Conservation (phyloP, 805 yeast species). For the Yamadazyma scolyti region DNA sequence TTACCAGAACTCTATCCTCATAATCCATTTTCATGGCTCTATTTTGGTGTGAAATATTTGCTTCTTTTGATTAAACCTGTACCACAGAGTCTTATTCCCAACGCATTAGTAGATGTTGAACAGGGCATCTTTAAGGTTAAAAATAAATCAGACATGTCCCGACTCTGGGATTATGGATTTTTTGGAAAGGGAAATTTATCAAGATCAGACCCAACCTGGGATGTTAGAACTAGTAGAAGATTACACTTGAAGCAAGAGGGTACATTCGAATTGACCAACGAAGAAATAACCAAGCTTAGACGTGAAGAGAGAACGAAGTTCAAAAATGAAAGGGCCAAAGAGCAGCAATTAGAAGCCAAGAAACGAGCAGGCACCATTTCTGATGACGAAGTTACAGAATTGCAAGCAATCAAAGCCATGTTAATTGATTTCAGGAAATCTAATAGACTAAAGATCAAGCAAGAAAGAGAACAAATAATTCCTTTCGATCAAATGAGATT, state of each 20-base stretch:
- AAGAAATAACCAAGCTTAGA: slow-evolving; percentile 73
- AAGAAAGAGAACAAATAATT: slow-evolving; percentile 7
- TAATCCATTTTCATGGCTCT: slow-evolving; percentile 65
- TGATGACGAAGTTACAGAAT: slow-evolving; percentile 17
- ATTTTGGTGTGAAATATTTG: slow-evolving; percentile 37
- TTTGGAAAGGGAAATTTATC: slow-evolving; percentile 91
- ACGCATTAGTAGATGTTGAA: slow-evolving; percentile 20
- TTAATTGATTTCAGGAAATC: slow-evolving; percentile 17
- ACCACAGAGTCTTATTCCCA: slow-evolving; percentile 20
- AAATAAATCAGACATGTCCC: slow-evolving; percentile 43
- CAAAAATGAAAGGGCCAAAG: slow-evolving; percentile 59
- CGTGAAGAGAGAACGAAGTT: slow-evolving; percentile 69
- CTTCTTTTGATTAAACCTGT: slow-evolving; percentile 15
- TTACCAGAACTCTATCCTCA: slow-evolving; percentile 56
- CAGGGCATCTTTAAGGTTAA: slow-evolving; percentile 36
- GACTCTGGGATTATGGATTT: slow-evolving; percentile 81
- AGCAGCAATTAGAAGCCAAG: slow-evolving; percentile 49
- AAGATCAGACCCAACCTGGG: slow-evolving; percentile 93
- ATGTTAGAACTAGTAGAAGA: slow-evolving; percentile 54
- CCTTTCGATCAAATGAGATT: slow-evolving; percentile 12
- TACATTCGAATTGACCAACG: slow-evolving; percentile 26
- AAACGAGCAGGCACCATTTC: slow-evolving; percentile 25
- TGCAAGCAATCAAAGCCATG: slow-evolving; percentile 14
- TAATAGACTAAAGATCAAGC: slow-evolving; percentile 7
- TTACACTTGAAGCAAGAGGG: slow-evolving; percentile 39